phyloP scores from a whole-genome alignment of 768 basidiomycete genomes.

The Plicaturopsis crispa region DNA sequence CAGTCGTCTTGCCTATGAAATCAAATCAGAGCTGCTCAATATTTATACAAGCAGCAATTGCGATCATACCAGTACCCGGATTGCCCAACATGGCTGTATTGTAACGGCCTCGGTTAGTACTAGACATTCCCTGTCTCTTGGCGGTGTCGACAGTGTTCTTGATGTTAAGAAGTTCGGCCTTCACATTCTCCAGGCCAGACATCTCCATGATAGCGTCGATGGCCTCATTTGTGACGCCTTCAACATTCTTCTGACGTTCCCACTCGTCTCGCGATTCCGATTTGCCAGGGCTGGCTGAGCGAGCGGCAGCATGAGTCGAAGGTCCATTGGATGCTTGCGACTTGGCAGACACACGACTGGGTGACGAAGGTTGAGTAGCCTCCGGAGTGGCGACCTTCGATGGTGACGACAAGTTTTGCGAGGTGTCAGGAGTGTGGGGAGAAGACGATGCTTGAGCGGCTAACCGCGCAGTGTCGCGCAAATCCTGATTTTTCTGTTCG shows the following conservation, averaged over 20 bases:
- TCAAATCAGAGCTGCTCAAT: too few relatives aligned
- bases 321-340: neutral
- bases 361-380: neutral
- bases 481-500: conserved; percentile 25
- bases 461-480: conserved; percentile 14
- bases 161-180: conserved; percentile 30
- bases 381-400: neutral
- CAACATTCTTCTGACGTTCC: conserved; percentile 29
- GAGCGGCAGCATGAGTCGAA: neutral
- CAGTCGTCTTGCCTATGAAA: conserved; percentile 33
- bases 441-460: neutral
- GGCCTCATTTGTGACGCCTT: conserved; percentile 27
- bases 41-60: too few relatives aligned
- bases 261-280: conserved; percentile 19
- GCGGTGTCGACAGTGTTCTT: conserved; percentile 30
- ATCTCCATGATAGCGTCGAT: conserved; percentile 38
- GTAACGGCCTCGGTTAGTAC: conserved; percentile 31
- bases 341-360: neutral
- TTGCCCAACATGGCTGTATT: conserved; percentile 36
- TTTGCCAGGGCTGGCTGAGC: neutral
- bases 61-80: conserved; percentile 41
- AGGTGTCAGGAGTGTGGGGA: neutral
- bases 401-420: neutral
- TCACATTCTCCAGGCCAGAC: conserved; percentile 41
- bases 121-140: conserved; percentile 26